Base-by-base conservation (phyloP, 768 basidiomycete genomes). In the Podaxis sp. region DNA sequence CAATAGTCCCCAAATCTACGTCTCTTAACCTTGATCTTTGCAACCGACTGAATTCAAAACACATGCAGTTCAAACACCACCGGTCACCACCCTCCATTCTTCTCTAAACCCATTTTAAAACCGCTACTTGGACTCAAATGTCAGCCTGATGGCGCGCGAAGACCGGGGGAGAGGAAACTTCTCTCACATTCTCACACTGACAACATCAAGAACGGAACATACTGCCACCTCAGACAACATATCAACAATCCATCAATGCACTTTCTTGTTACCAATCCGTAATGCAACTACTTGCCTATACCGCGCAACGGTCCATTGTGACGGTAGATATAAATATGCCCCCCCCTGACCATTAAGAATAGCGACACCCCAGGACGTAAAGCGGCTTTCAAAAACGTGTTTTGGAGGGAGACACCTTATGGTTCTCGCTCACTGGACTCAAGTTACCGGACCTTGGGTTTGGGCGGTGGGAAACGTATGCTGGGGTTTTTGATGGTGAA, bases 401-500 rank as follows among this genome's bases (percentile, higher is more conserved):
- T 57, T 59, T 38, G 38, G 19, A 60, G 48, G 46, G 40, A 39
- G 51, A 15, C 36, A 30, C 51, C 49, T 59, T 51, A 59, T 51
- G 57, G 57, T 26, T 44, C 48, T 48, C 46, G 30, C 15, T 24
- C 44, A 48, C 26, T 49, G 49, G 17, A 22, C 13, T 52, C 59
- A 36, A 52, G 59, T 59, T 59, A 60, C 59, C 59, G 59, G 49
- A 60, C 49, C 12, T 38, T 60, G 51, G 59, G 59, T 60, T 28
- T 24, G 22, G 59, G 30, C 51, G 36, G 36, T 52, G 59, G 39
- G 49, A 60, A 52, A 52, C 3, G 33, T 39, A 4, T n/a, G 24
- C 39, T 26, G 12, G n/a, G 36, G 24, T 4, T 28, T 28, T 30
- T 46, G 39, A 13, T 42, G 40, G 24, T 28, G 40, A 6, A 2